Evolutionary conservation across 139 green algal genomes (phyloP).

Genomic region (Chlorella ohadii): DNA sequence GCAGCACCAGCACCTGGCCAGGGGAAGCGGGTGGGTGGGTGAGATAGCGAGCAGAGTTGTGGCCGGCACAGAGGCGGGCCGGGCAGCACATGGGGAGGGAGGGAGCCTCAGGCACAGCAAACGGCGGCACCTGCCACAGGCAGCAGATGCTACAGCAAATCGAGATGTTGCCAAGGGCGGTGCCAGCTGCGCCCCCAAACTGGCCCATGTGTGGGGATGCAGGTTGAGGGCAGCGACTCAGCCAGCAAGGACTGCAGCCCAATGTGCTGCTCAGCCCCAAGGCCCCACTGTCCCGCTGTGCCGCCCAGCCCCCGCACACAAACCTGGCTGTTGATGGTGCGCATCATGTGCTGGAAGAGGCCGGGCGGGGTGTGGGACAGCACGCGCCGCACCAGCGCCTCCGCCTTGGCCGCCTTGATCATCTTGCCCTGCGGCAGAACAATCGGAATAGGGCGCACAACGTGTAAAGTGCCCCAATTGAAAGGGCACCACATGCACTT

Average conservation of each 20-base stretch:
- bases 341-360: conserved; percentile 71
- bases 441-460: not conserved
- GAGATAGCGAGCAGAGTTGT: too few relatives aligned
- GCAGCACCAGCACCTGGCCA: conserved; percentile 41
- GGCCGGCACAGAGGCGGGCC: too few relatives aligned
- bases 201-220: too few relatives aligned
- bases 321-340: conserved; percentile 55
- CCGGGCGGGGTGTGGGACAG: conserved; percentile 48
- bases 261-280: not conserved
- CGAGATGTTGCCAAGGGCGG: too few relatives aligned
- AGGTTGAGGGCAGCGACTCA: too few relatives aligned
- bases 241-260: too few relatives aligned
- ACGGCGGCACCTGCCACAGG: not conserved
- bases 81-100: not conserved
- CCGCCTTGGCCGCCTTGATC: conserved; percentile 55
- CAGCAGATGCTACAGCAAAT: too few relatives aligned
- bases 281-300: too few relatives aligned
- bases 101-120: not conserved
- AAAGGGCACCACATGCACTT: too few relatives aligned
- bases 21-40: not conserved
- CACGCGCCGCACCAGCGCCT: conserved; percentile 51
- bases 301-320: not conserved
- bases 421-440: conserved; percentile 32
- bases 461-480: too few relatives aligned
- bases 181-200: too few relatives aligned